These are phyloP conservation scores for Nannochloris sp. DNA, from an alignment of 139 green algal genomes.

Conservation along the genomic window DNA sequence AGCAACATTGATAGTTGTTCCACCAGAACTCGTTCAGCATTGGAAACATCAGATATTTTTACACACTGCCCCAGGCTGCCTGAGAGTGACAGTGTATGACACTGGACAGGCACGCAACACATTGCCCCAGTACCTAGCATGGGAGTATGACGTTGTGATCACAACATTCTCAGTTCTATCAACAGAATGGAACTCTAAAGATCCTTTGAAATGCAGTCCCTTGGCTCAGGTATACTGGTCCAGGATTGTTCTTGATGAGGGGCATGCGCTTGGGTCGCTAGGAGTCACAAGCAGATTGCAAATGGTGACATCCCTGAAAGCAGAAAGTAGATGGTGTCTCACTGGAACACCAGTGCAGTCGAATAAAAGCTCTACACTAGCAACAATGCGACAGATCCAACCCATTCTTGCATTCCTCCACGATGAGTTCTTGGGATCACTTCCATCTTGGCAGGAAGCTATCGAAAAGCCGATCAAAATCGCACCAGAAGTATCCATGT, in stretches of 20 bases:
- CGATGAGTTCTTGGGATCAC: constrained; percentile 52
- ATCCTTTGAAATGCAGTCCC: neutral
- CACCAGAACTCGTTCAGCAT: constrained; percentile 70
- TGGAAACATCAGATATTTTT: constrained; percentile 67
- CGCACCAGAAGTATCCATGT: constrained; percentile 13
- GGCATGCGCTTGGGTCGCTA: constrained; percentile 71
- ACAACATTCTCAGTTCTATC: constrained; percentile 58
- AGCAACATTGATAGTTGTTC: constrained; percentile 89
- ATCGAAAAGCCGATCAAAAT: constrained; percentile 9
- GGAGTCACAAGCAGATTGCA: constrained; percentile 76
- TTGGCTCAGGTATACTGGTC: constrained; percentile 70
- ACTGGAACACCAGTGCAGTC: constrained; percentile 70
- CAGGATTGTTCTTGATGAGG: constrained; percentile 89
- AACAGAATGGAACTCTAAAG: constrained; percentile 38
- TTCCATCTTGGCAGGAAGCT: constrained; percentile 31
- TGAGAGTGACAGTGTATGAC: constrained; percentile 5
- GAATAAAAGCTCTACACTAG: neutral
- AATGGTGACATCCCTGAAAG: constrained; percentile 58
- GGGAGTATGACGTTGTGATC: constrained; percentile 65
- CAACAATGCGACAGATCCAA: constrained; percentile 49
- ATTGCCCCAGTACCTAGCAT: constrained; percentile 57
- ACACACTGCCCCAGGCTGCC: constrained; percentile 27
- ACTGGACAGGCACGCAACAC: neutral
- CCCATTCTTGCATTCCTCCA: constrained; percentile 88
- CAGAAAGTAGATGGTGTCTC: constrained; percentile 83